Percentiles rank a stretch among this genome's conserved stretches.
These are phyloP conservation scores for Xylariaceae sp. DNA, from an alignment of 2,329 filamentous ascomycete species.

Conservation along the genomic window DNA sequence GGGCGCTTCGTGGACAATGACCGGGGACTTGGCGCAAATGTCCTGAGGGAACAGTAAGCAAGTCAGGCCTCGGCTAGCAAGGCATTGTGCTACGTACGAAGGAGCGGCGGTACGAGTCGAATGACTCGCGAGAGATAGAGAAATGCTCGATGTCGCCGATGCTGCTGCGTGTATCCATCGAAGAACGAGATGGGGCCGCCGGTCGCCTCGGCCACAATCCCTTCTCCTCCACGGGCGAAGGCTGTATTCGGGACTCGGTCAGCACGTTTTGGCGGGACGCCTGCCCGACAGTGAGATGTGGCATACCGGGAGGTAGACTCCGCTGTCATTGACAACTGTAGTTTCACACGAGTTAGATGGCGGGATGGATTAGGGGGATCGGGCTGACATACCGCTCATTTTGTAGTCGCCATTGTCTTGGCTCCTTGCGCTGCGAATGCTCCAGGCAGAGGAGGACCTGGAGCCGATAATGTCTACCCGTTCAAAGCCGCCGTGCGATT, in stretches of 20 bases:
- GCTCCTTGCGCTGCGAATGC: slow-evolving; percentile 52
- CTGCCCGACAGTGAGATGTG: too few species aligned
- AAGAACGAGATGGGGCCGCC: slow-evolving; percentile 44
- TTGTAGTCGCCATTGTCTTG: slow-evolving; percentile 67
- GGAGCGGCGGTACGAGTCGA: slow-evolving; percentile 91
- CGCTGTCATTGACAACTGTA: slow-evolving; percentile 88
- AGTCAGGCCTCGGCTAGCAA: too few species aligned
- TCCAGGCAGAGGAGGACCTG: slow-evolving; percentile 54
- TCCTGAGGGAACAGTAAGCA: too few species aligned
- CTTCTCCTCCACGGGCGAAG: slow-evolving; percentile 83
- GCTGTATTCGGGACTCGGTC: too few species aligned
- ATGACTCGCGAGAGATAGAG: slow-evolving; percentile 91
- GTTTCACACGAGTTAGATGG: slow-evolving; percentile 14
- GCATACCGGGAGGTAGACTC: slow-evolving; percentile 84
- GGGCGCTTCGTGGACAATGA: slow-evolving; percentile 52
- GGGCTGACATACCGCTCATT: slow-evolving; percentile 59
- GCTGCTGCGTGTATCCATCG: slow-evolving; percentile 47
- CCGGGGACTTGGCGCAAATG: slow-evolving; percentile 78
- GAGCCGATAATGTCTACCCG: slow-evolving; percentile 56
- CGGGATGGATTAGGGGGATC: slow-evolving; percentile 1
- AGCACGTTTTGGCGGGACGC: too few species aligned
- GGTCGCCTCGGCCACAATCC: slow-evolving; percentile 62
- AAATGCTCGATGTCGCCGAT: slow-evolving; percentile 85
- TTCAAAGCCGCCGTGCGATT: slow-evolving; percentile 48
- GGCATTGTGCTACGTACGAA: slow-evolving; percentile 64